Conservation (phyloP, 768 basidiomycete genomes). For the Clavaria fumosa region DNA sequence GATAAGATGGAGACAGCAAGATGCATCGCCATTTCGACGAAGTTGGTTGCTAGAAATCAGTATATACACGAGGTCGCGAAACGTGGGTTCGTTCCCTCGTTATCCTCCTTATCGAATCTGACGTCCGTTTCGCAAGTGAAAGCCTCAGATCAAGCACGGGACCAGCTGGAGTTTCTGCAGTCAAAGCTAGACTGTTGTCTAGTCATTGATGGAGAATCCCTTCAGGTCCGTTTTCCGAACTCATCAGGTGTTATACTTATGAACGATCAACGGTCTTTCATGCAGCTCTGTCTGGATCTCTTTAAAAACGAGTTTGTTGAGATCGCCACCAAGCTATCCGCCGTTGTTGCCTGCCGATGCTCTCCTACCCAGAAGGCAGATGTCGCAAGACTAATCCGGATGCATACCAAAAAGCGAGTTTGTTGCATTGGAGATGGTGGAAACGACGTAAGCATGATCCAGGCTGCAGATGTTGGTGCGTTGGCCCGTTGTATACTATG, state of each 20-base stretch:
- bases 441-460: constrained; percentile 99
- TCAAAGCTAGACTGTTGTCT: constrained; percentile 94
- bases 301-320: constrained; percentile 94
- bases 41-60: constrained; percentile 88
- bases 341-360: constrained; percentile 95
- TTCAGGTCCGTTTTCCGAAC: constrained; percentile 45
- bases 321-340: constrained; percentile 88
- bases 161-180: constrained; percentile 86
- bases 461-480: constrained; percentile 95
- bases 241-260: background rate
- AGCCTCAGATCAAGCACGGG: constrained; percentile 65
- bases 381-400: constrained; percentile 84
- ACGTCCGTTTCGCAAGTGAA: constrained; percentile 42
- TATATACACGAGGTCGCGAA: constrained; percentile 96
- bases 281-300: constrained; percentile 73
- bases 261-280: background rate
- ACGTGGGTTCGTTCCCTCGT: constrained; percentile 31
- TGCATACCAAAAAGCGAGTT: constrained; percentile 84
- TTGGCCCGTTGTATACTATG: constrained; percentile 11
- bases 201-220: constrained; percentile 93
- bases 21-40: constrained; percentile 95
- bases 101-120: constrained; percentile 1
- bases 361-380: constrained; percentile 99
- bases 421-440: constrained; percentile 99
- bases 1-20: constrained; percentile 99